A percentile compares a stretch with the other conserved stretches of the same genome.
These are phyloP conservation scores for Phytopythium delawarense DNA, from an alignment of 352 stramenopile genomes.

Conservation along the genomic window DNA sequence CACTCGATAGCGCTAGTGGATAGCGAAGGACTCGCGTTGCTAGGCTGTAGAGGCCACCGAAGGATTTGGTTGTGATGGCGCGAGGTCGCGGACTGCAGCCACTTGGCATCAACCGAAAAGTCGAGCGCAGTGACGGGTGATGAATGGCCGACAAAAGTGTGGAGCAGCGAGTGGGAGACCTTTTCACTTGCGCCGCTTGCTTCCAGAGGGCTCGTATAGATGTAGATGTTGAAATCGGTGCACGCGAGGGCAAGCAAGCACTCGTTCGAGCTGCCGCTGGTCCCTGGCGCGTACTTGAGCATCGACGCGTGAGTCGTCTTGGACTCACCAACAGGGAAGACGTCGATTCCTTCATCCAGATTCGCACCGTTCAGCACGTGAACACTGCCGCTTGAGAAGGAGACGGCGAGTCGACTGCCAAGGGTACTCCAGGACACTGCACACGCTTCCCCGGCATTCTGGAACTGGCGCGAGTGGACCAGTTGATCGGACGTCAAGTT, in stretches of 20 bases:
- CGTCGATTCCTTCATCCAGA: conserved; percentile 10
- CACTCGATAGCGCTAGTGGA: conserved; percentile 11
- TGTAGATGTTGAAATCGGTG: conserved; percentile 74
- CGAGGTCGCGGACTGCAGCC: conserved; percentile 62
- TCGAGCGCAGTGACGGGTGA: conserved; percentile 59
- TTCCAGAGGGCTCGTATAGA: conserved; percentile 31
- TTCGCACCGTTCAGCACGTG: conserved; percentile 32
- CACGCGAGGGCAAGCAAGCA: conserved; percentile 42
- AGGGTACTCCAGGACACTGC: conserved; percentile 40
- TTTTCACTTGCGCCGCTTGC: neutral
- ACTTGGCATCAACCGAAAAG: conserved; percentile 52
- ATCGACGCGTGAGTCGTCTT: conserved; percentile 7
- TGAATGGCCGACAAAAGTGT: conserved; percentile 66
- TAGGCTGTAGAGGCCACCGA: conserved; percentile 47
- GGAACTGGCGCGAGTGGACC: conserved; percentile 14
- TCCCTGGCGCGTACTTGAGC: conserved; percentile 43
- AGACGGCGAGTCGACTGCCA: conserved; percentile 36
- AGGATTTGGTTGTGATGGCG: conserved; percentile 56
- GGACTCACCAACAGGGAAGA: conserved; percentile 18
- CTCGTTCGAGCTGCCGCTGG: conserved; percentile 8
- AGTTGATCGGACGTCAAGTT: conserved; percentile 34
- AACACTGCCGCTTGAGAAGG: conserved; percentile 32
- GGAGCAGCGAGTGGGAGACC: conserved; percentile 30
- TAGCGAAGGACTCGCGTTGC: neutral
- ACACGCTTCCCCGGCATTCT: conserved; percentile 9